These are phyloP conservation scores for Solanum peruvianum DNA, from an alignment of 257 asterid species.

Conservation along the genomic window DNA sequence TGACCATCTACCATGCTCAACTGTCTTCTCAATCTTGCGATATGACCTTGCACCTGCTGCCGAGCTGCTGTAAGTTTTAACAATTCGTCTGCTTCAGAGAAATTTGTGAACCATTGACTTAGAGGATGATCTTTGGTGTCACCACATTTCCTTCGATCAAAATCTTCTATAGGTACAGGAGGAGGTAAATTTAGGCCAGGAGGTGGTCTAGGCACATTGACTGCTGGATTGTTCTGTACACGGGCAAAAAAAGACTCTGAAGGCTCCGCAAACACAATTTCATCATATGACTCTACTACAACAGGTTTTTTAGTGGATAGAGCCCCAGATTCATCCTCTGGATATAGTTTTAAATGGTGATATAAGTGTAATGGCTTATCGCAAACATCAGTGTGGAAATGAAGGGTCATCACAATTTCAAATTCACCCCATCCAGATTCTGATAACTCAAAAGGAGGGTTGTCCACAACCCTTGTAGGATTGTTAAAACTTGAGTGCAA, in stretches of 20 bases:
- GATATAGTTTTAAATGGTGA: slow-evolving; percentile 84
- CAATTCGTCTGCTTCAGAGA: slow-evolving; percentile 91
- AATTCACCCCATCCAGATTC: slow-evolving; percentile 99
- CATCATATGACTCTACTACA: slow-evolving; percentile 76
- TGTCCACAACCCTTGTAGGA: slow-evolving; percentile 68
- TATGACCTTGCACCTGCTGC: slow-evolving; percentile 60
- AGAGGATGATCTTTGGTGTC: slow-evolving; percentile 75
- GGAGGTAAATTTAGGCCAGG: slow-evolving; percentile 22
- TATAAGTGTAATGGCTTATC: slow-evolving; percentile 85
- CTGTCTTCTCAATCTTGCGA: background rate
- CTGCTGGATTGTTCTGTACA: slow-evolving; percentile 69
- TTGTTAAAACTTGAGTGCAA: slow-evolving; percentile 90
- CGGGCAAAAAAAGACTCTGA: slow-evolving; percentile 67
- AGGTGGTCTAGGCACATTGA: slow-evolving; percentile 65
- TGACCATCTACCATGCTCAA: background rate
- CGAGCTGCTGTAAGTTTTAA: slow-evolving; percentile 90
- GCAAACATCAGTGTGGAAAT: slow-evolving; percentile 60
- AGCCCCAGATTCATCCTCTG: slow-evolving; percentile 71
- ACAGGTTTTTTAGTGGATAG: slow-evolving; percentile 75
- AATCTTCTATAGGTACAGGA: slow-evolving; percentile 46
- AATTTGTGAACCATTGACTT: slow-evolving; percentile 69
- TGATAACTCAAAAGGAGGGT: slow-evolving; percentile 79
- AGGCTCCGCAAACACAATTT: slow-evolving; percentile 76
- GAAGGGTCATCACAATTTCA: slow-evolving; percentile 83
- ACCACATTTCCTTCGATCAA: slow-evolving; percentile 42